Evolutionary conservation across 495 filamentous ascomycete species (phyloP).

Genomic region (Penicillium tannophilum): DNA sequence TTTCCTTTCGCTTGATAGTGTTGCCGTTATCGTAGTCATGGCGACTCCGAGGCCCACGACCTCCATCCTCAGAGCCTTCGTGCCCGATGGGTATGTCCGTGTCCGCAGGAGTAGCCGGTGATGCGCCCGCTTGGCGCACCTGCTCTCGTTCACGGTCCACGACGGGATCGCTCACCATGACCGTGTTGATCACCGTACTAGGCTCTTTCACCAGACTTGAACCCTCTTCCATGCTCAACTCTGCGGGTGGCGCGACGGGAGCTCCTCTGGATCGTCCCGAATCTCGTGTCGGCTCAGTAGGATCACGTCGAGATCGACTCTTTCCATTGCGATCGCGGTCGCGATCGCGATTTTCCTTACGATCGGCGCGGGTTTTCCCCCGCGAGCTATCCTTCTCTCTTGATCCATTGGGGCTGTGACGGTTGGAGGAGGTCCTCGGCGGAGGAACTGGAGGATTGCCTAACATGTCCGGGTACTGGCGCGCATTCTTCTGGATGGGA

Average conservation of each 20-base stretch:
- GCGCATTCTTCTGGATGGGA: constrained; percentile 36
- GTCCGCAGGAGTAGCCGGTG: constrained; percentile 46
- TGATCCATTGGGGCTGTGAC: constrained; percentile 37
- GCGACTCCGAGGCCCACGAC: constrained; percentile 64
- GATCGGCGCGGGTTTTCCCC: constrained; percentile 35
- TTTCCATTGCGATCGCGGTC: constrained; percentile 37
- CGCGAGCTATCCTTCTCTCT: constrained; percentile 40
- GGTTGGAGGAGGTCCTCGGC: constrained; percentile 47
- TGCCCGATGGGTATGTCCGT: constrained; percentile 35
- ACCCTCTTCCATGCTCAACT: constrained; percentile 30
- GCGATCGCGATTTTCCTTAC: constrained; percentile 35
- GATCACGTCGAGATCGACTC: constrained; percentile 36
- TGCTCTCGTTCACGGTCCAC: constrained; percentile 77
- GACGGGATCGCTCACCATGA: constrained; percentile 76
- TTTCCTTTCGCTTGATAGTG: constrained; percentile 66
- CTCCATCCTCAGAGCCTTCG: constrained; percentile 62
- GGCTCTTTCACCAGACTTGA: constrained; percentile 41
- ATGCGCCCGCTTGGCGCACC: constrained; percentile 67
- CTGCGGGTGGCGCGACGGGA: constrained; percentile 18
- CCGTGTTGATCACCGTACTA: constrained; percentile 67
- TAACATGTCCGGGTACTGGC: constrained; percentile 43
- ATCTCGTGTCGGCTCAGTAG: constrained; percentile 32
- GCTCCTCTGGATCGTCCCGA: constrained; percentile 20
- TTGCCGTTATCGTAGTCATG: constrained; percentile 68
- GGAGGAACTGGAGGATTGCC: constrained; percentile 45